Conservation (phyloP, 2,329 filamentous ascomycete genomes). For the Trichoderma gracile region DNA sequence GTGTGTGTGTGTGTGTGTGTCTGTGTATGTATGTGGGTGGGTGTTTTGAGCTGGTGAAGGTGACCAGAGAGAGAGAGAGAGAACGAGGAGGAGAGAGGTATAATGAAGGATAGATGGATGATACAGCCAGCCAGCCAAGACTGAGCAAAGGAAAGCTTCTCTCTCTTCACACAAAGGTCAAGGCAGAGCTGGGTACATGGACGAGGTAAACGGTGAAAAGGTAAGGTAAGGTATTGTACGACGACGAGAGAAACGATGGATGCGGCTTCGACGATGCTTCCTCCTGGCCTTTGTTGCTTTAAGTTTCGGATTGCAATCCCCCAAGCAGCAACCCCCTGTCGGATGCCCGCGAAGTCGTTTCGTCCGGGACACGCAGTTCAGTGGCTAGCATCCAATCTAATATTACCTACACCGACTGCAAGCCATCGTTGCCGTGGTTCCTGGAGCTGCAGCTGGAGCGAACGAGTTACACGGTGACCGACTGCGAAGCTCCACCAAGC, state of each 20-base stretch:
- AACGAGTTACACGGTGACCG: conserved; percentile 24
- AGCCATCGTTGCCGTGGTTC: conserved; percentile 26
- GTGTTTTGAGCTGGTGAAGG: not conserved
- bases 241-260: not conserved
- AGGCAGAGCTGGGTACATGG: no score
- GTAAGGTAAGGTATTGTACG: no score
- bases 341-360: conserved; percentile 20
- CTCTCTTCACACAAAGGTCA: no score
- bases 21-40: not conserved
- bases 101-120: no score
- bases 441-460: conserved; percentile 18
- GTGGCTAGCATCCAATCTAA: not conserved
- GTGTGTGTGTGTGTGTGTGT: not conserved
- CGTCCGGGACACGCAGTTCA: not conserved
- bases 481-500: conserved; percentile 22
- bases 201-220: no score
- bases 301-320: conserved; percentile 21
- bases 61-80: not conserved
- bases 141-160: not conserved
- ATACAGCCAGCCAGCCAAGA: not conserved
- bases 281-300: conserved; percentile 22
- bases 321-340: conserved; percentile 4
- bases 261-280: conserved; percentile 16
- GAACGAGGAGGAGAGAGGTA: no score
- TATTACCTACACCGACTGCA: conserved; percentile 26